Percentiles rank a stretch among this genome's conserved stretches.
Evolutionary conservation across 306 rosid species (phyloP).

Genomic region (Vicia faba): DNA sequence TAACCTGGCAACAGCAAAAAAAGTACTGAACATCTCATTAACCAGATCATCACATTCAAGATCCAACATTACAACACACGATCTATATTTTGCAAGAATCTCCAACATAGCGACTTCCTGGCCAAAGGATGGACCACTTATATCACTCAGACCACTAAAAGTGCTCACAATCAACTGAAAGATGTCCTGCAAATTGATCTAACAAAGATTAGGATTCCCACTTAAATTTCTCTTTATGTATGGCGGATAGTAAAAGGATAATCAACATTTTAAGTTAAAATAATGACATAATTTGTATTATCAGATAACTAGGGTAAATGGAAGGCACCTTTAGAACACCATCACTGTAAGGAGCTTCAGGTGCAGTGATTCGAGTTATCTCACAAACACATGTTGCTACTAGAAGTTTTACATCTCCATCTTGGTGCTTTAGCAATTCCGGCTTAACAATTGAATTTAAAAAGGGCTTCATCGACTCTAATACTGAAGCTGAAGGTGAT

Average conservation of each 20-base stretch:
- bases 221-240: conserved; percentile 17
- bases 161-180: conserved; percentile 87
- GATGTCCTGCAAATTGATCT: conserved; percentile 70
- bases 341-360: conserved; percentile 94
- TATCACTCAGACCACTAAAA: conserved; percentile 86
- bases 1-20: conserved; percentile 87
- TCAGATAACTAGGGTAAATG: conserved; percentile 33
- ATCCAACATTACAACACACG: conserved; percentile 98
- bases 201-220: conserved; percentile 41
- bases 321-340: conserved; percentile 81
- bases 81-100: conserved; percentile 93
- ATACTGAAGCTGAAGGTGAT: conserved; percentile 70
- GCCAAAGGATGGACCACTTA: conserved; percentile 76
- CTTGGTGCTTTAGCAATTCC: conserved; percentile 87
- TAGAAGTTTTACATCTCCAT: conserved; percentile 82
- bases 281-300: conserved; percentile 32
- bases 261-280: not conserved
- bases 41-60: conserved; percentile 97
- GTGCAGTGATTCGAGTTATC: conserved; percentile 98
- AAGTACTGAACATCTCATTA: conserved; percentile 88
- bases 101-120: conserved; percentile 87
- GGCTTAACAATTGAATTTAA: conserved; percentile 80
- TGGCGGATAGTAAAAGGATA: conserved; percentile 26
- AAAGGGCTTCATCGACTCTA: conserved; percentile 86
- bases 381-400: conserved; percentile 92